A percentile compares a stretch with the other conserved stretches of the same genome.
These are phyloP conservation scores for Rhododendron kiyosumense DNA, from an alignment of 148 eudicot genomes.

Conservation along the genomic window DNA sequence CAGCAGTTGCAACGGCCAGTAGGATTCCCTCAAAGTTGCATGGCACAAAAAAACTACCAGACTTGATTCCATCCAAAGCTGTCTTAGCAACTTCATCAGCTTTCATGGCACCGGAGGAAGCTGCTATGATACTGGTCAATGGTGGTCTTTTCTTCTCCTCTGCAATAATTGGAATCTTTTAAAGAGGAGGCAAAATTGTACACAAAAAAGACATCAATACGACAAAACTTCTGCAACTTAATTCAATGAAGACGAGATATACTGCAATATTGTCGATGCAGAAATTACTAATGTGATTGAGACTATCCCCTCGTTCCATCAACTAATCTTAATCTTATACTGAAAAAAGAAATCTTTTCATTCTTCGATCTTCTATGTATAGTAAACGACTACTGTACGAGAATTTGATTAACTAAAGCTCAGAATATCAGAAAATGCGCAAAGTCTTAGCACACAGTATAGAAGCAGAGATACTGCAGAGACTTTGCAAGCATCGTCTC, in stretches of 20 bases:
- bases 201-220: background rate
- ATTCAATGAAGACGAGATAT: background rate
- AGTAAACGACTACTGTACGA: background rate
- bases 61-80: slow-evolving; percentile 61
- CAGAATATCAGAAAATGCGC: background rate
- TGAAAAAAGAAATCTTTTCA: background rate
- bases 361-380: background rate
- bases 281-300: background rate
- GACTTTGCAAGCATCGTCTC: too few species aligned
- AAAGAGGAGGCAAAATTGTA: background rate
- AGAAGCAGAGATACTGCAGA: too few species aligned
- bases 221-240: background rate
- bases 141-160: slow-evolving; percentile 64
- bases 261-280: background rate
- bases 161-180: slow-evolving; percentile 21
- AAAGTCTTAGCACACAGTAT: background rate
- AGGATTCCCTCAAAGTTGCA: slow-evolving; percentile 81
- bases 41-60: slow-evolving; percentile 62
- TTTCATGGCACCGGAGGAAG: slow-evolving; percentile 80
- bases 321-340: background rate
- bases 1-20: slow-evolving; percentile 71
- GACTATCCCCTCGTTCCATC: background rate
- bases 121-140: slow-evolving; percentile 67
- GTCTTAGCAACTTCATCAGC: slow-evolving; percentile 81
- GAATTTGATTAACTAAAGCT: background rate